phyloP scores from a whole-genome alignment of 768 basidiomycete species.

The Daedaleopsis sinensis region DNA sequence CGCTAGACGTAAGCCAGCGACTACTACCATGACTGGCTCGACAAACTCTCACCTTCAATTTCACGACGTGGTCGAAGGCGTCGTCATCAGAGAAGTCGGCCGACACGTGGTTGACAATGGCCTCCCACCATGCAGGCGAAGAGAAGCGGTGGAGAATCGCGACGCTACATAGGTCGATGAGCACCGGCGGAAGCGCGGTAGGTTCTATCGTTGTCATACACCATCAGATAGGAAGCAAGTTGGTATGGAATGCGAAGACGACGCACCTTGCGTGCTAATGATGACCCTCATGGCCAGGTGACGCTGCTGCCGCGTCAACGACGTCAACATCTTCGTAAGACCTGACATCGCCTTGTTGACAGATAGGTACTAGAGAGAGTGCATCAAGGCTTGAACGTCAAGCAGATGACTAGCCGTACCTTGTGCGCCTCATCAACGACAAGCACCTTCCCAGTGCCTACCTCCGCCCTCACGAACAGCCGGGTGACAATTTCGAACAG shows the following conservation, averaged over 20 bases:
- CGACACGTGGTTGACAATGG: slow-evolving; percentile 67
- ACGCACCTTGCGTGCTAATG: slow-evolving; percentile 71
- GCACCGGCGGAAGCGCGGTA: slow-evolving; percentile 67
- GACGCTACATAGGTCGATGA: slow-evolving; percentile 68
- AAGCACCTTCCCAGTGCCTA: slow-evolving; percentile 66
- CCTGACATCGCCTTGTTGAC: slow-evolving; percentile 47
- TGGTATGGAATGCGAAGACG: not conserved
- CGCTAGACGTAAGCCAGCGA: not conserved
- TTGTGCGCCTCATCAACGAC: slow-evolving; percentile 81
- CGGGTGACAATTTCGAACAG: slow-evolving; percentile 72
- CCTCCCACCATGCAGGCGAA: slow-evolving; percentile 76
- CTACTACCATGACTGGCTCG: not conserved
- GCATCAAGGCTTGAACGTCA: not conserved
- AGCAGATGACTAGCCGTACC: slow-evolving; percentile 35
- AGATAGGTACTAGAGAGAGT: slow-evolving; percentile 57
- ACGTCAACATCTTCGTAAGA: slow-evolving; percentile 59
- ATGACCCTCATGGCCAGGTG: slow-evolving; percentile 74
- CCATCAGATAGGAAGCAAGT: not conserved
- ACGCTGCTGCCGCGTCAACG: slow-evolving; percentile 67
- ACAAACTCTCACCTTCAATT: slow-evolving; percentile 51
- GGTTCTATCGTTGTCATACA: slow-evolving; percentile 49
- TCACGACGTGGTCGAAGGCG: slow-evolving; percentile 69
- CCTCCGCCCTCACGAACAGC: slow-evolving; percentile 61
- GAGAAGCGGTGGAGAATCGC: slow-evolving; percentile 75
- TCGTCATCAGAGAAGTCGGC: slow-evolving; percentile 60